Evolutionary conservation across 1,284 basidiomycete genomes (phyloP), one percentile per base, ranked within the genome.

Genomic region (Xerocomus minutiporus): DNA sequence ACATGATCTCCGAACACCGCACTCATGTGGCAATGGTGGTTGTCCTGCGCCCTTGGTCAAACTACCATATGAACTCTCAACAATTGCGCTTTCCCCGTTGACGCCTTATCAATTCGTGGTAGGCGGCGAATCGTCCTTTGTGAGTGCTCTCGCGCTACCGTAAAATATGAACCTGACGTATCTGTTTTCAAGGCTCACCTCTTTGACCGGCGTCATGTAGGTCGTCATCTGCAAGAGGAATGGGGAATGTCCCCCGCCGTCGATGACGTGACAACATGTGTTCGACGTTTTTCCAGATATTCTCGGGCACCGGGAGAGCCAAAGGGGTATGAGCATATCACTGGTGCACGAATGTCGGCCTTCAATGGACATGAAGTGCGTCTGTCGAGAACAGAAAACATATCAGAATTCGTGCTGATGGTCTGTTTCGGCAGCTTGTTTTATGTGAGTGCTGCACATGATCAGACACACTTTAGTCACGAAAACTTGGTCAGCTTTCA

Each of bases 181-280:
- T 45, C 2, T 55, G 8, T 36, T 43, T 29, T 49, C 25, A 15
- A 93, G 83, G 93, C 89, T 1, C 93, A 88, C 69, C 78, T 97
- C 1, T 95, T 92, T 63, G 94, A 97, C 68, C 79, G 94, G 49
- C 80, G 94, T 51, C 88, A 93, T 68, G 71, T 81, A 15, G 82
- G 84, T 8, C 79, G 84, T 7, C 76, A 81, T 48, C 70, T 89
- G 28, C 71, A 76, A 52, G 78, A 78, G 51, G 84, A 91, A 60
- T 93, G 91, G 89, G 91, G 91, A 4, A 71, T 81, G 55, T 71
- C 79, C 4, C 72, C 76, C 23, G 62, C 72, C 45, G 64, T 71
- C 25, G 71, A 76, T 45, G 75, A 77, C 61, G 68, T 80, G 36
- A 87, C 88, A 2, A 86, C 87, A 38, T 96, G 93, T 64, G 91